phyloP scores from a whole-genome alignment of 2,329 filamentous ascomycete species.

The Fusarium torulosum region DNA sequence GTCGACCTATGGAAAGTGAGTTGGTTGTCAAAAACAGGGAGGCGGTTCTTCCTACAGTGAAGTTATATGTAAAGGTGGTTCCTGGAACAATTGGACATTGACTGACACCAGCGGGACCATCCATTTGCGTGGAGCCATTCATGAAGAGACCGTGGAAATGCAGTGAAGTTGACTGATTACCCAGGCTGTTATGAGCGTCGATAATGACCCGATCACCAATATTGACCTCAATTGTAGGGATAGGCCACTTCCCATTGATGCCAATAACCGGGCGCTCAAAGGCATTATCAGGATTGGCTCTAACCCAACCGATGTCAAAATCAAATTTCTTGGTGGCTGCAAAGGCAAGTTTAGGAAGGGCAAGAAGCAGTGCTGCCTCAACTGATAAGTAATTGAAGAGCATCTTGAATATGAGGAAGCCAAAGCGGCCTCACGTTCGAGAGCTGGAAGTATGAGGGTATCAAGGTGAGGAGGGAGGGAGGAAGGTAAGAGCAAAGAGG shows the following conservation, averaged over 20 bases:
- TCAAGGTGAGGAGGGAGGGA: background rate
- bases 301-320: slow-evolving; percentile 79
- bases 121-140: slow-evolving; percentile 77
- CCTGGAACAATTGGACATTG: slow-evolving; percentile 77
- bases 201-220: slow-evolving; percentile 72
- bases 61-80: slow-evolving; percentile 75
- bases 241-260: slow-evolving; percentile 82
- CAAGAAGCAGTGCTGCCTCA: slow-evolving; percentile 37
- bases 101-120: slow-evolving; percentile 74
- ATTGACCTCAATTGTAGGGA: slow-evolving; percentile 73
- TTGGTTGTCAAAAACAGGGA: background rate
- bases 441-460: background rate
- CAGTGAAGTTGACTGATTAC: slow-evolving; percentile 72
- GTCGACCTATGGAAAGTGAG: slow-evolving; percentile 57
- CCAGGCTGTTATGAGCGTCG: slow-evolving; percentile 69
- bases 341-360: slow-evolving; percentile 35
- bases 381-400: slow-evolving; percentile 23
- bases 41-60: slow-evolving; percentile 63
- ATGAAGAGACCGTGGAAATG: slow-evolving; percentile 80
- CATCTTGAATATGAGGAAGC: slow-evolving; percentile 29
- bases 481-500: background rate
- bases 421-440: slow-evolving; percentile 19
- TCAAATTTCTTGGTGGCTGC: slow-evolving; percentile 67
- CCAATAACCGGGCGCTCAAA: slow-evolving; percentile 75
- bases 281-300: slow-evolving; percentile 75